Evolutionary conservation across 2,329 filamentous ascomycete species (phyloP).

Genomic region (Penicillium sp.): DNA sequence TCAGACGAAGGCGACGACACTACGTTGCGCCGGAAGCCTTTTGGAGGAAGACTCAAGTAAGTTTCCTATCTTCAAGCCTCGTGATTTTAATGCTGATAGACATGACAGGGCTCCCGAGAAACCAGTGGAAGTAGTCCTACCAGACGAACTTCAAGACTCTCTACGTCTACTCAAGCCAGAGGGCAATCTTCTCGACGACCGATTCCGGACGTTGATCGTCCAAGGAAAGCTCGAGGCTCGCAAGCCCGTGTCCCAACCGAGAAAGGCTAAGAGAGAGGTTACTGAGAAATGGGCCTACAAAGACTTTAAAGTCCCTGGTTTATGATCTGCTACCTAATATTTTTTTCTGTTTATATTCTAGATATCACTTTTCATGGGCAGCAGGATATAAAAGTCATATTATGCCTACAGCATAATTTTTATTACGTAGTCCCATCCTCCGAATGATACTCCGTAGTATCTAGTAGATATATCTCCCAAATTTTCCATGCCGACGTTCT

Average conservation of each 20-base stretch:
- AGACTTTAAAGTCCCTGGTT: conserved; percentile 72
- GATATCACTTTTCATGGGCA: conserved; percentile 20
- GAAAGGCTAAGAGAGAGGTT: conserved; percentile 77
- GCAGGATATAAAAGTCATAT: conserved; percentile 11
- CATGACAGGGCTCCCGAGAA: conserved; percentile 65
- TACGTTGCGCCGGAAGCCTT: conserved; percentile 70
- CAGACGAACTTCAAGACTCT: conserved; percentile 82
- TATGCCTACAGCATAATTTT: background rate
- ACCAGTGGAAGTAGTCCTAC: conserved; percentile 77
- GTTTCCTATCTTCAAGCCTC: conserved; percentile 26
- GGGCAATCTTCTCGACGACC: conserved; percentile 90
- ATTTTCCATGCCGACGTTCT: background rate
- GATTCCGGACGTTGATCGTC: conserved; percentile 86
- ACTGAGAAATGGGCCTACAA: conserved; percentile 99
- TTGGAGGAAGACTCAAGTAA: conserved; percentile 66
- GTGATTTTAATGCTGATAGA: conserved; percentile 24
- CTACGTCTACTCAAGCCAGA: conserved; percentile 86
- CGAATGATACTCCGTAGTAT: background rate
- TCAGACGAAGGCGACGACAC: conserved; percentile 64
- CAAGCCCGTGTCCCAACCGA: conserved; percentile 77
- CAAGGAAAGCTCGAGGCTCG: conserved; percentile 87
- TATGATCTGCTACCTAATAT: conserved; percentile 19
- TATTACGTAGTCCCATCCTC: background rate
- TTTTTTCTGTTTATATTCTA: conserved; percentile 10
- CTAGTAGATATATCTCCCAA: background rate